Evolutionary conservation across 2,329 filamentous ascomycete species (phyloP).

Genomic region (Stagonosporopsis vannaccii): DNA sequence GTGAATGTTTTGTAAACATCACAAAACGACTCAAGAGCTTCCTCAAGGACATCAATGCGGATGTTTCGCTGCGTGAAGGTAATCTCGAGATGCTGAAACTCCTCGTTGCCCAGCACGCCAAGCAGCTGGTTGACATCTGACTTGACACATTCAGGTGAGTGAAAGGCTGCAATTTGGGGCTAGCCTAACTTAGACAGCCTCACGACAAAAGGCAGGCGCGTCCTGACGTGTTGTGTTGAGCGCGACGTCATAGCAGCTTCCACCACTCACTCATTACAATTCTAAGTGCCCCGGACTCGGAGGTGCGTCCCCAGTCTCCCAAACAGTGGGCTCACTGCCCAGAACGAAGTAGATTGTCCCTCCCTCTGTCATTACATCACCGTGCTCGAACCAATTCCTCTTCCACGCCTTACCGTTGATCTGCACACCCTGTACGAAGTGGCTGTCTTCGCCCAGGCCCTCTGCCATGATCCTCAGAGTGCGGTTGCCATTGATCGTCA

Average conservation of each 20-base stretch:
- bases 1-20: neutral
- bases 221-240: neutral
- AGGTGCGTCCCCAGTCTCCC: constrained; percentile 61
- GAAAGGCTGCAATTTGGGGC: neutral
- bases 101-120: neutral
- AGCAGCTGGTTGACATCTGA: neutral
- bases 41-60: constrained; percentile 3
- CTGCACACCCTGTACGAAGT: constrained; percentile 67
- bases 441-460: constrained; percentile 60
- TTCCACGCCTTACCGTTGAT: constrained; percentile 70
- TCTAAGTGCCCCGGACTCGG: constrained; percentile 59
- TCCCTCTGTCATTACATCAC: constrained; percentile 62
- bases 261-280: no score
- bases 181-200: neutral
- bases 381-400: constrained; percentile 69
- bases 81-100: neutral
- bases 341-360: constrained; percentile 59
- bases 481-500: constrained; percentile 61
- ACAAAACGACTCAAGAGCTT: neutral
- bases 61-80: constrained; percentile 1
- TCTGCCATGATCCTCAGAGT: constrained; percentile 62
- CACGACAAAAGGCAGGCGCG: neutral
- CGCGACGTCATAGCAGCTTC: neutral
- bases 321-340: constrained; percentile 49
- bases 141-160: no score